Evolutionary conservation across 306 rosid genomes (phyloP).

Genomic region (Erythrophleum fordii): DNA sequence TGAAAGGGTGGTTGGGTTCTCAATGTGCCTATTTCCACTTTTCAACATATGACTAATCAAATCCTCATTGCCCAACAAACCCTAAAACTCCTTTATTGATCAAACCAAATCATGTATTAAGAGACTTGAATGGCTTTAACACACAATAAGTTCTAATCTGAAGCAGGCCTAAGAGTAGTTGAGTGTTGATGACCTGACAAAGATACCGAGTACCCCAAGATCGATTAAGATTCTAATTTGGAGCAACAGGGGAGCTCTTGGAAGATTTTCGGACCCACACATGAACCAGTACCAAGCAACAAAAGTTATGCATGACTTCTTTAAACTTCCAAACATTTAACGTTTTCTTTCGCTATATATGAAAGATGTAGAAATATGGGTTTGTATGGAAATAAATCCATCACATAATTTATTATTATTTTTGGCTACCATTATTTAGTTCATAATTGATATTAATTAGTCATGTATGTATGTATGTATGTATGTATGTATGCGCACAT

Average conservation of each 20-base stretch:
- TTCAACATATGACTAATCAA: slow-evolving; percentile 56
- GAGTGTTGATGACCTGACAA: background rate
- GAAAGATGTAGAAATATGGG: too few species aligned
- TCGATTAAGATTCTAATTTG: background rate
- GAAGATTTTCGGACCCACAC: background rate
- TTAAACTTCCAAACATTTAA: background rate
- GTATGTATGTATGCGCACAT: too few species aligned
- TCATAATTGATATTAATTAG: too few species aligned
- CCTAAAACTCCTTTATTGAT: background rate
- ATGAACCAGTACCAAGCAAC: background rate
- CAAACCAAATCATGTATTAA: slow-evolving; percentile 38
- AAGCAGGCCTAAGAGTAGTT: background rate
- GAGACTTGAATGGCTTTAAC: slow-evolving; percentile 7
- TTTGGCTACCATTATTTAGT: too few species aligned
- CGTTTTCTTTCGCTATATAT: too few species aligned
- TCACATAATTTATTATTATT: too few species aligned
- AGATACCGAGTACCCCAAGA: background rate
- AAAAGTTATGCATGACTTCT: too few species aligned
- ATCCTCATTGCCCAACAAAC: slow-evolving; percentile 1
- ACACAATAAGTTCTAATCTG: background rate
- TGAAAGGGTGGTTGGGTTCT: slow-evolving; percentile 33
- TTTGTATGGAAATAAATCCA: too few species aligned
- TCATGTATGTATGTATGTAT: too few species aligned
- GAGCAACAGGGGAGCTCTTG: background rate
- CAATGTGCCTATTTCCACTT: slow-evolving; percentile 5